Percentiles rank a stretch among this genome's conserved stretches.
Evolutionary conservation across 371 early-diverging fungal genomes (phyloP).

Genomic region (Lichtheimia ramosa): DNA sequence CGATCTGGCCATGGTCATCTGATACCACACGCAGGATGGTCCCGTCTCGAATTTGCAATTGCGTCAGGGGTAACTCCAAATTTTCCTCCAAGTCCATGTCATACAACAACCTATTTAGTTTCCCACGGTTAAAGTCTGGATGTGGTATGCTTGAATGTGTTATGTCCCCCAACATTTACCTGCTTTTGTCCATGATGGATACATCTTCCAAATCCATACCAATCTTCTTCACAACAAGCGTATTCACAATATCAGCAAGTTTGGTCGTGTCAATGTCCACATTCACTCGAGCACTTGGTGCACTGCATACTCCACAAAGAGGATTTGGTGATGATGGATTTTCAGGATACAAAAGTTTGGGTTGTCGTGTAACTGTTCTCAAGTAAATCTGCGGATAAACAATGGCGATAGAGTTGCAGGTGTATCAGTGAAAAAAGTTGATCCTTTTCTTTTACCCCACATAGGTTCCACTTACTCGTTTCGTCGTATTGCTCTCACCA

Average conservation of each 20-base stretch:
- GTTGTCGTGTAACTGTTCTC: constrained; percentile 50
- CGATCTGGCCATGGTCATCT: constrained; percentile 45
- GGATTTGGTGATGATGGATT: constrained; percentile 57
- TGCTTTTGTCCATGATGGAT: constrained; percentile 53
- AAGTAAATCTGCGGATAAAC: constrained; percentile 50
- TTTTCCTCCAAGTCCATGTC: constrained; percentile 94
- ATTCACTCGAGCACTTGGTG: constrained; percentile 41
- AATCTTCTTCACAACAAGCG: constrained; percentile 33
- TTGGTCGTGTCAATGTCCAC: constrained; percentile 49
- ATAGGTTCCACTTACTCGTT: constrained; percentile 43
- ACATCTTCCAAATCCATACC: constrained; percentile 47
- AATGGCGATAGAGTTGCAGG: background rate
- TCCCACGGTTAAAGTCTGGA: background rate
- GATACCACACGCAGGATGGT: constrained; percentile 54
- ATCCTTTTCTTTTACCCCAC: constrained; percentile 10
- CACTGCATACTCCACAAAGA: constrained; percentile 58
- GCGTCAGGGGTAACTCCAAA: constrained; percentile 50
- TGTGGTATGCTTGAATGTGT: background rate
- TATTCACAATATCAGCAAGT: constrained; percentile 52
- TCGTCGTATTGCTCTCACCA: constrained; percentile 51
- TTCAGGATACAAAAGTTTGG: constrained; percentile 52
- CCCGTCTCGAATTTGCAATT: constrained; percentile 61
- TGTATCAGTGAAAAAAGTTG: background rate
- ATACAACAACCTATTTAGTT: constrained; percentile 68
- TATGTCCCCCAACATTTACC: constrained; percentile 33